phyloP scores from a whole-genome alignment of 495 filamentous ascomycete genomes.

The Penicillium chermesinum region DNA sequence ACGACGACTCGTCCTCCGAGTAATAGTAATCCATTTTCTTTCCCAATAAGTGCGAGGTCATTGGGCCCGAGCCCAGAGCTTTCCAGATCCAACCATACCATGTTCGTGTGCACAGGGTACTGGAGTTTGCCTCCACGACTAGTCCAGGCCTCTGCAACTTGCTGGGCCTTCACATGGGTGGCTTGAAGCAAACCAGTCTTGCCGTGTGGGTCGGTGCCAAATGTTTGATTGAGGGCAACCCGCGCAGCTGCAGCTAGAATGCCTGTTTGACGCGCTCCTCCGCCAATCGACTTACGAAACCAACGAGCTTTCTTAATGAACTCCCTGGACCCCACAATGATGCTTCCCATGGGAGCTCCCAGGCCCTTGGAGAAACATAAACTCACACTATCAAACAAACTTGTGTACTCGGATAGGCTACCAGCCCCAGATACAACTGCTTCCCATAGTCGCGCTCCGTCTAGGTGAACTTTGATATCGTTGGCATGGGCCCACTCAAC shows the following conservation, averaged over 20 bases:
- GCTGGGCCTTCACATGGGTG: slow-evolving; percentile 61
- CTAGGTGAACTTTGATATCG: slow-evolving; percentile 30
- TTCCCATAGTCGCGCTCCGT: slow-evolving; percentile 34
- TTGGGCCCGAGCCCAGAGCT: slow-evolving; percentile 37
- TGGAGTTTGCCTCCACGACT: slow-evolving; percentile 45
- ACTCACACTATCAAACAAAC: slow-evolving; percentile 71
- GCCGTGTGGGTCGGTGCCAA: slow-evolving; percentile 54
- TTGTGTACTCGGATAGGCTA: slow-evolving; percentile 60
- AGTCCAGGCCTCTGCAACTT: slow-evolving; percentile 59
- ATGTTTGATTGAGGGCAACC: slow-evolving; percentile 51
- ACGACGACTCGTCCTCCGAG: slow-evolving; percentile 37
- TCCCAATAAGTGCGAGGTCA: slow-evolving; percentile 36
- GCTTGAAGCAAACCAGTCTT: slow-evolving; percentile 58
- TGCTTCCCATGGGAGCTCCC: slow-evolving; percentile 80
- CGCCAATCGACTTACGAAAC: slow-evolving; percentile 81
- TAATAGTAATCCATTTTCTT: slow-evolving; percentile 36
- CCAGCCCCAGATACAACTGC: slow-evolving; percentile 38
- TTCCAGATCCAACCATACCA: slow-evolving; percentile 85
- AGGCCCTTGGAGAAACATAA: slow-evolving; percentile 87
- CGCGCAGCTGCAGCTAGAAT: slow-evolving; percentile 44
- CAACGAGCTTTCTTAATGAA: slow-evolving; percentile 71
- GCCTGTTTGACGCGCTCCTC: slow-evolving; percentile 68
- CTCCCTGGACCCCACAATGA: slow-evolving; percentile 60
- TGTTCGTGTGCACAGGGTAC: slow-evolving; percentile 69
- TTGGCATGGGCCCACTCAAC: slow-evolving; percentile 22